Base-by-base conservation (phyloP, 2,329 filamentous ascomycete genomes). In the Aureobasidium sp. region DNA sequence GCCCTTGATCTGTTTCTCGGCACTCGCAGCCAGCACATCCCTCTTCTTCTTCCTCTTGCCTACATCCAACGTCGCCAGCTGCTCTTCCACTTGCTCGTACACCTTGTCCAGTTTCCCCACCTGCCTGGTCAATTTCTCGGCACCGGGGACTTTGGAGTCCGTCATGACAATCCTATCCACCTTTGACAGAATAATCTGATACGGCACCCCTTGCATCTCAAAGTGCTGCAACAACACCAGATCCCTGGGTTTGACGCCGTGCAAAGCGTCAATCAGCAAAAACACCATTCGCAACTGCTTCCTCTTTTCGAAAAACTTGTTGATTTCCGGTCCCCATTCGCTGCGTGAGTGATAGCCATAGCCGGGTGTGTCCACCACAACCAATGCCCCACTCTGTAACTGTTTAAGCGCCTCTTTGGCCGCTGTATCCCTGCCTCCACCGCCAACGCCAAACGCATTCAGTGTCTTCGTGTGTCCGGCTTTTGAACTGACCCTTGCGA, bases 361-460 rank as follows among this genome's bases (percentile, higher is more conserved):
- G 0, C 86, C 86, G 1, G 86, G 87, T 81, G 87, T 87, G 70
- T 90, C 86, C 21, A 89, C 75, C 35, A 90, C 77, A 0, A 85
- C 79, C 29, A 87, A 68, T 0, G 75, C 76, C 0, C 74, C 73
- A 0, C 64, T 60, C 0, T 74, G 73, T 9, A 75, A 73, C 29
- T 69, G 51, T 64, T 75, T 78, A 19, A 71, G 69, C 61, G 75
- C 69, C 57, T 74, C 62, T 69, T 60, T 64, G 65, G 66, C 53
- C 69, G 66, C 60, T 10, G 45, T 59, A 61, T 64, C 47, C 62
- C 65, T 46, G 60, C 42, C 37, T 25, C 27, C 25, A 37, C 70
- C 61, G 63, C n/a, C 83, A 77, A 87, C 76, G 2, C 80, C 81
- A 69, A 85, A 88, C 0, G 83, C 82, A 64, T 87, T 87, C 83